These are phyloP conservation scores for Xylona heveae DNA, from an alignment of 495 filamentous ascomycete species.

Conservation along the genomic window DNA sequence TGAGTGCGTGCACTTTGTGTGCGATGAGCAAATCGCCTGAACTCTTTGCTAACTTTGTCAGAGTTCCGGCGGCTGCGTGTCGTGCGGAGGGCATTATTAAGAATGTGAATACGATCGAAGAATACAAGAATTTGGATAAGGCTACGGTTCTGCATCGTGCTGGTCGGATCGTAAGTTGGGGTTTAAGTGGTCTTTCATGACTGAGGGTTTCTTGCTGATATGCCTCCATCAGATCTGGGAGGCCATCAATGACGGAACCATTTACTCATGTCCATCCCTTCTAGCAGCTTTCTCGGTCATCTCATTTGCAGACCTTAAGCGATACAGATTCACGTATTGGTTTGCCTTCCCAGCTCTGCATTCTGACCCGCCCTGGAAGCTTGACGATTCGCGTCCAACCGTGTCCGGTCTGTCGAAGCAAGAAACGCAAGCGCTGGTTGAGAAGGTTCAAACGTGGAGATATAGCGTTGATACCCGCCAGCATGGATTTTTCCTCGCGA, in stretches of 20 bases:
- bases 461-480: slow-evolving; percentile 59
- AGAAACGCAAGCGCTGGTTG: slow-evolving; percentile 56
- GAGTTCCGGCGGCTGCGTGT: slow-evolving; percentile 47
- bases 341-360: slow-evolving; percentile 87
- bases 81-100: slow-evolving; percentile 85
- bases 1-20: slow-evolving; percentile 36
- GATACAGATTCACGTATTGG: slow-evolving; percentile 85
- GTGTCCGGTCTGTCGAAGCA: slow-evolving; percentile 30
- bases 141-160: slow-evolving; percentile 44
- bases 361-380: slow-evolving; percentile 64
- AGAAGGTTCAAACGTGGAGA: slow-evolving; percentile 68
- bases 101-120: slow-evolving; percentile 91
- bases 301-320: slow-evolving; percentile 92
- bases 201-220: background rate
- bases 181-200: background rate
- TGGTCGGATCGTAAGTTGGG: slow-evolving; percentile 43
- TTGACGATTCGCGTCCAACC: slow-evolving; percentile 6
- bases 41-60: slow-evolving; percentile 16
- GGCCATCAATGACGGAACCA: slow-evolving; percentile 85
- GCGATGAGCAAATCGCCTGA: background rate
- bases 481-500: slow-evolving; percentile 85
- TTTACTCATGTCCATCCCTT: slow-evolving; percentile 81
- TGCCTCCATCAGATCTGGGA: slow-evolving; percentile 59
- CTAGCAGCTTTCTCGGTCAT: slow-evolving; percentile 72
- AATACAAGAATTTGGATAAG: slow-evolving; percentile 65